Evolutionary conservation across 2,329 filamentous ascomycete genomes (phyloP).

Genomic region (Fusarium sp.): DNA sequence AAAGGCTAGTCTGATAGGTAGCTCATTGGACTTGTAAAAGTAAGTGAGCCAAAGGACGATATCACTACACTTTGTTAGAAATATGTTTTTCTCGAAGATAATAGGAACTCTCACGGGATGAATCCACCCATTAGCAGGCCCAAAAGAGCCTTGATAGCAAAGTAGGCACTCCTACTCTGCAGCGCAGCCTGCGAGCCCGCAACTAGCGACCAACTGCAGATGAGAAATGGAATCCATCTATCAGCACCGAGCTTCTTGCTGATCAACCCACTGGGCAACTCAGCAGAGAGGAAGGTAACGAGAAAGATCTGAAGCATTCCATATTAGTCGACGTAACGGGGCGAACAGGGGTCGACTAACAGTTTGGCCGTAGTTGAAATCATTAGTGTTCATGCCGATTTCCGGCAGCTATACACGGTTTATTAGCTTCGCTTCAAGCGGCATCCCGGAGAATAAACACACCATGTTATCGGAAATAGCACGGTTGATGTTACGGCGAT

Average conservation of each 20-base stretch:
- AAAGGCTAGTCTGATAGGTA: conserved; percentile 75
- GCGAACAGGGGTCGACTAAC: conserved; percentile 37
- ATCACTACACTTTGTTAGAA: conserved; percentile 42
- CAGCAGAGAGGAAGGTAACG: conserved; percentile 62
- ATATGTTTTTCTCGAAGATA: rapidly evolving
- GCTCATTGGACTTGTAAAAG: conserved; percentile 80
- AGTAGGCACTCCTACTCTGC: conserved; percentile 56
- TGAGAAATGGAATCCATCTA: conserved; percentile 60
- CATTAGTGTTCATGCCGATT: conserved; percentile 61
- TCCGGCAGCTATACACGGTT: conserved; percentile 49
- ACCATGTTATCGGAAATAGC: conserved; percentile 59
- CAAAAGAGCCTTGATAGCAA: conserved; percentile 59
- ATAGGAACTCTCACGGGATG: conserved; percentile 57
- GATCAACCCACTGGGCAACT: conserved; percentile 64
- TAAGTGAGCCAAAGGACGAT: conserved; percentile 79
- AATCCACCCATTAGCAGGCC: conserved; percentile 66
- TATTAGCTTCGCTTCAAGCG: neutral
- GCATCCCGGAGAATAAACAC: conserved; percentile 1
- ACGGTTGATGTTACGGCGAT: conserved; percentile 63
- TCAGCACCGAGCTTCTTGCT: conserved; percentile 67
- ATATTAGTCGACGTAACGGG: neutral
- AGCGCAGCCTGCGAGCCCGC: conserved; percentile 58
- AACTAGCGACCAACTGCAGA: conserved; percentile 59
- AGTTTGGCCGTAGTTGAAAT: conserved; percentile 62
- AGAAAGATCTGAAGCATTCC: conserved; percentile 57